These are phyloP conservation scores for Davidsoniella neocaledoniae DNA, from an alignment of 2,329 filamentous ascomycete genomes.

Conservation along the genomic window DNA sequence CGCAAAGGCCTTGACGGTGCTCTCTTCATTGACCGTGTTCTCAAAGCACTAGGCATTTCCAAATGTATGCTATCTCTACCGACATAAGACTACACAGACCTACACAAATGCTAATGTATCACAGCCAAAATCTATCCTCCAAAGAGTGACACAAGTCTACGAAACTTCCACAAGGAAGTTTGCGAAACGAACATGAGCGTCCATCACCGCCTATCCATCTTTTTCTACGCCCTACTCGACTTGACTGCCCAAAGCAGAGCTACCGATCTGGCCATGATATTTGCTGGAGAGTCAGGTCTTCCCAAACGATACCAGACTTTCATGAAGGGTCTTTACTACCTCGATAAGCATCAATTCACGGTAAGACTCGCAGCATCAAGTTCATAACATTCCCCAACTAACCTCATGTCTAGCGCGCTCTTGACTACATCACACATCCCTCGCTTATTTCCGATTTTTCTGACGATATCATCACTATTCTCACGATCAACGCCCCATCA, in stretches of 20 bases:
- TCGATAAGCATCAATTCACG: conserved; percentile 56
- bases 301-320: conserved; percentile 64
- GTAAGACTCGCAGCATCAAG: conserved; percentile 21
- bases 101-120: not conserved
- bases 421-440: conserved; percentile 64
- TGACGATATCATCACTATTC: conserved; percentile 59
- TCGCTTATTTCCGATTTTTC: conserved; percentile 66
- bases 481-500: conserved; percentile 43
- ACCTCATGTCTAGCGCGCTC: conserved; percentile 33
- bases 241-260: conserved; percentile 34
- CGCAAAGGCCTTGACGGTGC: conserved; percentile 51
- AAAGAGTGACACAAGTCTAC: conserved; percentile 47
- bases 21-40: conserved; percentile 65
- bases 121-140: conserved; percentile 58
- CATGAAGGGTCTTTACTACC: conserved; percentile 66
- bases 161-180: conserved; percentile 53
- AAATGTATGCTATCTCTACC: conserved; percentile 34
- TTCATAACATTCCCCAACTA: not conserved
- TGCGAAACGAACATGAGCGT: conserved; percentile 44
- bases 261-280: conserved; percentile 31
- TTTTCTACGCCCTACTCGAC: conserved; percentile 74
- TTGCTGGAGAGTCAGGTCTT: conserved; percentile 46
- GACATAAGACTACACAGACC: conserved; percentile 1
- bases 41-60: conserved; percentile 51
- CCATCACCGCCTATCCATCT: conserved; percentile 65